Base-by-base conservation (phyloP, 345 rosid genomes). In the Salix arbutifolia region DNA sequence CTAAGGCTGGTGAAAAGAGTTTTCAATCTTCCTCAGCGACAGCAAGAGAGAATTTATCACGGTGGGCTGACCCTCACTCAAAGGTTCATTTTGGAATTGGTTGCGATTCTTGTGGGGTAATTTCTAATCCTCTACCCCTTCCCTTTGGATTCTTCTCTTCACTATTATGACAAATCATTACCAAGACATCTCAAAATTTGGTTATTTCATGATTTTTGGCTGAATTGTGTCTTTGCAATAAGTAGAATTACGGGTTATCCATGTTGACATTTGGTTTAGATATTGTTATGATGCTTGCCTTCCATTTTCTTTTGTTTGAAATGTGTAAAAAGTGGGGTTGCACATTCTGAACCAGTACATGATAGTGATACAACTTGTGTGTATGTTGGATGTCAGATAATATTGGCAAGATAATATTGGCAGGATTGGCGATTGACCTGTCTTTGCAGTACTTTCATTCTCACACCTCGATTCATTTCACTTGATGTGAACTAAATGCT, bases 91-190 rank as follows among this genome's bases (percentile, higher is more conserved):
- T 7, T 10, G 60, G 72, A 56, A 77, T 70, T 80, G 97, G 97
- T 70, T 94, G 98, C 75, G 97, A 94, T 86, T 79, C 80, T 77
- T 92, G 96, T 70, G 98, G 90, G 83, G 92, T 89, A 86, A 84
- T 52, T 69, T 66, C 74, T 38, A 58, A 30, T 61, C 64, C 65
- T 67, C 23, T 69, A 10, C 44, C 72, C 52, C 67, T 40, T 53
- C 8, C 17, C 35, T 25, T 42, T 25, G 1, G 25, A 26, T 38
- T 30, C 37, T 67, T 6, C 13, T 26, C 52, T 75, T 46, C 37
- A 58, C 50, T 30, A 13, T 61, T 28, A 64, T 44, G 65, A 37
- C 53, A 44, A 50, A 71, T 18, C 26, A 9, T 40, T 46, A 73
- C 38, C 42, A 28, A 10, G n/a, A 52, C 3, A 26, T 30, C 6